These are phyloP conservation scores for Coemansia umbellata DNA, from an alignment of 192 early-diverging fungal genomes.

Conservation along the genomic window DNA sequence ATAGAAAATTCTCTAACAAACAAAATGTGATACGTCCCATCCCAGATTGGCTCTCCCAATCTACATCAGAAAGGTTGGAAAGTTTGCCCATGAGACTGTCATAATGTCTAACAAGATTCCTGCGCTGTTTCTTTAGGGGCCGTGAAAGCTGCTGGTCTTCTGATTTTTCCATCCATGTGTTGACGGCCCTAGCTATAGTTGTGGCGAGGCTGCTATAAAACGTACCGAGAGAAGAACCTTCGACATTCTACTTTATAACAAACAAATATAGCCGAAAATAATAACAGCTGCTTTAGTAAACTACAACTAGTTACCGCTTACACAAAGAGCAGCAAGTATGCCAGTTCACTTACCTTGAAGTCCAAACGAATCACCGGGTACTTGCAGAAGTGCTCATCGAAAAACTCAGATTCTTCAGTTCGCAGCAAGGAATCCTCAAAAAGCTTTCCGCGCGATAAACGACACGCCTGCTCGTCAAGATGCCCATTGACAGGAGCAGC, in stretches of 20 bases:
- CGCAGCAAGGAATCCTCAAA: background rate
- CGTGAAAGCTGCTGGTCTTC: background rate
- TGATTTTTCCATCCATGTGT: background rate
- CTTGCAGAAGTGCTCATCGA: conserved; percentile 1
- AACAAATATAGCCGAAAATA: background rate
- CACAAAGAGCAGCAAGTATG: too few relatives aligned
- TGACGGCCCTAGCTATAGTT: background rate
- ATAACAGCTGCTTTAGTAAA: background rate
- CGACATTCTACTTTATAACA: background rate
- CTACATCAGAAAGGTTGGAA: background rate
- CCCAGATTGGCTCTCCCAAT: background rate
- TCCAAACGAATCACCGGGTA: conserved; percentile 10
- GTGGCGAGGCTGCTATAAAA: background rate
- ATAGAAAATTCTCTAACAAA: background rate
- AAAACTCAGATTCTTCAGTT: background rate
- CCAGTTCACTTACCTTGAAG: conserved; percentile 9
- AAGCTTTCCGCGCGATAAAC: background rate
- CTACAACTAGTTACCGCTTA: background rate
- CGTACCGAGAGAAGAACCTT: background rate
- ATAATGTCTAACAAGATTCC: background rate
- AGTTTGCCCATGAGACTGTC: background rate
- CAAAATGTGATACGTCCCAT: background rate
- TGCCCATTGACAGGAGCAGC: background rate
- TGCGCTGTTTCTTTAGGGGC: background rate
- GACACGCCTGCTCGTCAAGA: background rate